These are phyloP conservation scores for Microbotryum scabiosae DNA, from an alignment of 1,284 basidiomycete genomes.

Conservation along the genomic window DNA sequence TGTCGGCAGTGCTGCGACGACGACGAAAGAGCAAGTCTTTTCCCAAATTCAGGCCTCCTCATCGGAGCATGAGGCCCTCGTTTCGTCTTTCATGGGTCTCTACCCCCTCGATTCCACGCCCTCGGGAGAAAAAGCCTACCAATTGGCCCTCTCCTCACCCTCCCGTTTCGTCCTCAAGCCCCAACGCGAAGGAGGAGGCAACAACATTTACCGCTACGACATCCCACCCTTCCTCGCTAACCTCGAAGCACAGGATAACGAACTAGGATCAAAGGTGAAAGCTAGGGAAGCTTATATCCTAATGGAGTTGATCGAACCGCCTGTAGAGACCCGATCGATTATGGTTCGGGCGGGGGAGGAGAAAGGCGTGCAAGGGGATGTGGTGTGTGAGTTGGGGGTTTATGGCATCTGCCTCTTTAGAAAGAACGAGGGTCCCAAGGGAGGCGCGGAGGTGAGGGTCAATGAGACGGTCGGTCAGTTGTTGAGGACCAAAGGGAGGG, in stretches of 20 bases:
- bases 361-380: constrained; percentile 51
- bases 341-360: constrained; percentile 55
- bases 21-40: no score
- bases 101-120: constrained; percentile 45
- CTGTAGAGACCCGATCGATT: constrained; percentile 57
- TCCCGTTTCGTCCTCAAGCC: constrained; percentile 79
- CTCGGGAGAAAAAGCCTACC: constrained; percentile 46
- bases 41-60: no score
- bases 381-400: constrained; percentile 84
- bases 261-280: constrained; percentile 15
- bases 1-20: background rate
- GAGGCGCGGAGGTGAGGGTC: constrained; percentile 39
- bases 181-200: constrained; percentile 92
- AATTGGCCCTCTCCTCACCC: constrained; percentile 50
- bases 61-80: constrained; percentile 43
- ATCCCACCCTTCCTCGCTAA: constrained; percentile 68
- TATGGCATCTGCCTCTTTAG: constrained; percentile 81
- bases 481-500: constrained; percentile 82
- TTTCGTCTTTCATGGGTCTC: constrained; percentile 68
- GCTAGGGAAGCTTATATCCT: constrained; percentile 68
- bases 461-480: constrained; percentile 73
- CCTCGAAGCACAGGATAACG: constrained; percentile 51
- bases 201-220: constrained; percentile 81
- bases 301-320: constrained; percentile 82
- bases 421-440: constrained; percentile 32